phyloP scores from a whole-genome alignment of 306 rosid genomes.

The Prunus salicina region DNA sequence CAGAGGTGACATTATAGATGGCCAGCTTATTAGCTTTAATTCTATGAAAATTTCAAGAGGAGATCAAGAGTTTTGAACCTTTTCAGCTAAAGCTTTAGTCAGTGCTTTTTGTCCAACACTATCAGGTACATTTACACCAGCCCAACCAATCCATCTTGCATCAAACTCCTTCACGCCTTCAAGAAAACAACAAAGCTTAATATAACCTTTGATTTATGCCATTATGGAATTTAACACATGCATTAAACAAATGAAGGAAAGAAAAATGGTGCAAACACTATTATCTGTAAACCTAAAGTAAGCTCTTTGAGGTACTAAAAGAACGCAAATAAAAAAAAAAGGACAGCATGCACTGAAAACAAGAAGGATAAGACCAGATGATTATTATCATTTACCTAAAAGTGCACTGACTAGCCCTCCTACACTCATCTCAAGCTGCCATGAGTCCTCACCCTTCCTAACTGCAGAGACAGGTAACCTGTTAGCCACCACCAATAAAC shows the following conservation, averaged over 20 bases:
- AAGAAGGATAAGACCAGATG: conserved; percentile 23
- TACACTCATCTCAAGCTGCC: conserved; percentile 83
- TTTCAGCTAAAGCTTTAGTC: conserved; percentile 83
- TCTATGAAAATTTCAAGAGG: conserved; percentile 15
- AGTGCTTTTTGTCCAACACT: conserved; percentile 69
- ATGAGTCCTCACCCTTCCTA: conserved; percentile 74
- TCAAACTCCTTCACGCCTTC: conserved; percentile 95
- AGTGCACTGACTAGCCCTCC: conserved; percentile 98
- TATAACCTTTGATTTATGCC: conserved; percentile 19
- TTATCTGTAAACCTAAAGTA: neutral
- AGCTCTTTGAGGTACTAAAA: neutral
- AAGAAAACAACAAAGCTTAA: conserved; percentile 37
- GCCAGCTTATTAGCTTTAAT: conserved; percentile 7
- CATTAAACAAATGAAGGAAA: neutral
- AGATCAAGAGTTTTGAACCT: conserved; percentile 50
- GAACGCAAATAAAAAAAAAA: neutral
- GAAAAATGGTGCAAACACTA: neutral
- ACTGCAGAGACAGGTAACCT: conserved; percentile 93
- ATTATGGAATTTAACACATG: neutral
- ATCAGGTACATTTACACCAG: conserved; percentile 94
- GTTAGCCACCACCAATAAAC: conserved; percentile 87
- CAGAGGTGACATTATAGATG: neutral
- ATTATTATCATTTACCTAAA: conserved; percentile 54
- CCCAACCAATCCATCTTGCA: conserved; percentile 98
- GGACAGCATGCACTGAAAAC: neutral